phyloP scores from a whole-genome alignment of 2,329 filamentous ascomycete species.

The Aspergillus latus region DNA sequence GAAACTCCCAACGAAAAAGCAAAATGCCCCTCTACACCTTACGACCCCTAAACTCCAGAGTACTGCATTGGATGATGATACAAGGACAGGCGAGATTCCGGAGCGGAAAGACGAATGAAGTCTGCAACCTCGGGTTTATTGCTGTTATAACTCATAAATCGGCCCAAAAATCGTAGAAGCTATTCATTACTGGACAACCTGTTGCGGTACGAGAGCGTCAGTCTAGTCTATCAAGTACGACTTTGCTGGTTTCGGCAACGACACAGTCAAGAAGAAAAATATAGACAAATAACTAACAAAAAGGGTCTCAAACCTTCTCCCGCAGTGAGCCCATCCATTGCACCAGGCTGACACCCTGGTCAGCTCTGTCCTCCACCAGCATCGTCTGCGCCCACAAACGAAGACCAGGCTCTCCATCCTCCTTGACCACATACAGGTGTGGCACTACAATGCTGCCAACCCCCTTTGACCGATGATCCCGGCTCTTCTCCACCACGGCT shows the following conservation, averaged over 20 bases:
- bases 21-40: constrained; percentile 5
- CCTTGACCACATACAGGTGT: constrained; percentile 87
- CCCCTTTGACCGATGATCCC: constrained; percentile 79
- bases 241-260: constrained; percentile 9
- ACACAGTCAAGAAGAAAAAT: constrained; percentile 10
- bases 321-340: constrained; percentile 91
- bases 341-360: constrained; percentile 86
- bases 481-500: constrained; percentile 86
- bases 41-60: neutral
- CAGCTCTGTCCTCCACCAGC: constrained; percentile 89
- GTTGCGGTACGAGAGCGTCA: constrained; percentile 26
- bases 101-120: constrained; percentile 6
- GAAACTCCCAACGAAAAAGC: neutral
- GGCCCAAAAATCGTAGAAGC: constrained; percentile 22
- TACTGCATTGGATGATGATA: neutral
- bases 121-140: constrained; percentile 21
- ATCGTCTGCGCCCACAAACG: constrained; percentile 97
- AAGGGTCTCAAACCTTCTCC: constrained; percentile 74
- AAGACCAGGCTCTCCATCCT: constrained; percentile 92
- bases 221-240: constrained; percentile 19
- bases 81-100: constrained; percentile 1
- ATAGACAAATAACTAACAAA: constrained; percentile 16
- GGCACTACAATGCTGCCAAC: constrained; percentile 92
- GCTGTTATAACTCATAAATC: constrained; percentile 25
- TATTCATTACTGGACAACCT: constrained; percentile 36